Conservation (phyloP, 441 rosid genomes). For the Pelargonium cotyledonis region DNA sequence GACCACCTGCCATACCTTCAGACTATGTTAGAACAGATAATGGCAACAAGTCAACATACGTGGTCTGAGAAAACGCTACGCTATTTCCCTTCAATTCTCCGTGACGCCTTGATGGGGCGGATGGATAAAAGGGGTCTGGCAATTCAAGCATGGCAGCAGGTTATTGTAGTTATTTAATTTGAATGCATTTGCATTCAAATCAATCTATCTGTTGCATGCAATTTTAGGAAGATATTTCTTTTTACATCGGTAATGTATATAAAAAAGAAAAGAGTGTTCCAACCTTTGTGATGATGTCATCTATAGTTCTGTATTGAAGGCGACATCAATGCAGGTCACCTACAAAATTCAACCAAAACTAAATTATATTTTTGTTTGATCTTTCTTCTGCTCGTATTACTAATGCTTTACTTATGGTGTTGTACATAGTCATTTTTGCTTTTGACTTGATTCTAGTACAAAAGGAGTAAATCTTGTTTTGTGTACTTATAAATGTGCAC, state of each 20-base stretch:
- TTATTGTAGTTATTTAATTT: not conserved
- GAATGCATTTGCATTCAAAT: not conserved
- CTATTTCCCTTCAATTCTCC: constrained; percentile 81
- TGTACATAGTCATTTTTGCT: not conserved
- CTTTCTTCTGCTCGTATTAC: not conserved
- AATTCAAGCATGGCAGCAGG: constrained; percentile 91
- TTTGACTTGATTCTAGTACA: not conserved
- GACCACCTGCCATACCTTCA: constrained; percentile 86
- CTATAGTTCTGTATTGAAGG: not conserved
- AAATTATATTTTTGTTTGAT: not conserved
- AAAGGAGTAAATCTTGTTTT: not conserved
- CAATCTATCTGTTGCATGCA: not conserved
- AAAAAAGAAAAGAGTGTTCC: not conserved
- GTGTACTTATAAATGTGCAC: not conserved
- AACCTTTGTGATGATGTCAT: not conserved
- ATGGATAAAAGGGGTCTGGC: constrained; percentile 63
- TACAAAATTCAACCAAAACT: not conserved
- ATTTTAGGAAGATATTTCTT: too few species aligned
- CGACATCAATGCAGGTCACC: not conserved
- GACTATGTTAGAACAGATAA: constrained; percentile 82
- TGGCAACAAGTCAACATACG: constrained; percentile 83
- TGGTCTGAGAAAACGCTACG: constrained; percentile 95
- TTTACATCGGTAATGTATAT: too few species aligned
- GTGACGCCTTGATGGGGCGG: constrained; percentile 56
- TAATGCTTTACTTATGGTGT: not conserved